phyloP scores from a whole-genome alignment of 352 stramenopile genomes.

The Hyphochytrium catenoides region DNA sequence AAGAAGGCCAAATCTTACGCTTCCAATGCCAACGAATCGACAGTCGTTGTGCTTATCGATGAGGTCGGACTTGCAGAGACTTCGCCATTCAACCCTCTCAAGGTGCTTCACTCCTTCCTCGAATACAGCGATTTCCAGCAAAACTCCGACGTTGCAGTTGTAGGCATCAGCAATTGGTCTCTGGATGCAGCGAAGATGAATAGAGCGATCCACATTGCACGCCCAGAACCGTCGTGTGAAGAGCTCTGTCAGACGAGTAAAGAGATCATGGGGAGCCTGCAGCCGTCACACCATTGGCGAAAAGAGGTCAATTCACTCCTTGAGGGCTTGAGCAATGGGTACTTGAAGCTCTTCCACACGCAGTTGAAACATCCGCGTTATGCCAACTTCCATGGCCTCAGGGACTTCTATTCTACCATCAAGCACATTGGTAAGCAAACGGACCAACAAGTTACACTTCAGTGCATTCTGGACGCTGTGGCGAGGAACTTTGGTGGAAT shows the following conservation, averaged over 20 bases:
- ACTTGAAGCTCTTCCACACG: too few relatives aligned
- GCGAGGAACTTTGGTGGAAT: too few relatives aligned
- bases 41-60: constrained; percentile 8
- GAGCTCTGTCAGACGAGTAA: constrained; percentile 7
- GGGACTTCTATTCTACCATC: too few relatives aligned
- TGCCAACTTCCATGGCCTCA: too few relatives aligned
- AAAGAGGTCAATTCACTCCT: too few relatives aligned
- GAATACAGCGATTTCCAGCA: constrained; percentile 3
- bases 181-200: constrained; percentile 12
- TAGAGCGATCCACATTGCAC: constrained; percentile 7
- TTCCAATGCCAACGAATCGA: constrained; percentile 2
- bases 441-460: too few relatives aligned
- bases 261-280: constrained; percentile 4
- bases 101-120: constrained; percentile 10
- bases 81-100: constrained; percentile 2
- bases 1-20: constrained; percentile 3
- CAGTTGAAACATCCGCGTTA: too few relatives aligned
- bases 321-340: too few relatives aligned
- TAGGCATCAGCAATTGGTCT: constrained; percentile 11
- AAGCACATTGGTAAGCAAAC: too few relatives aligned
- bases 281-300: too few relatives aligned
- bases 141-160: constrained; percentile 2
- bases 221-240: constrained; percentile 7
- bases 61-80: constrained; percentile 8
- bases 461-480: too few relatives aligned